Base-by-base conservation (phyloP, 2,329 filamentous ascomycete species). In the Pseudocercospora cruenta region DNA sequence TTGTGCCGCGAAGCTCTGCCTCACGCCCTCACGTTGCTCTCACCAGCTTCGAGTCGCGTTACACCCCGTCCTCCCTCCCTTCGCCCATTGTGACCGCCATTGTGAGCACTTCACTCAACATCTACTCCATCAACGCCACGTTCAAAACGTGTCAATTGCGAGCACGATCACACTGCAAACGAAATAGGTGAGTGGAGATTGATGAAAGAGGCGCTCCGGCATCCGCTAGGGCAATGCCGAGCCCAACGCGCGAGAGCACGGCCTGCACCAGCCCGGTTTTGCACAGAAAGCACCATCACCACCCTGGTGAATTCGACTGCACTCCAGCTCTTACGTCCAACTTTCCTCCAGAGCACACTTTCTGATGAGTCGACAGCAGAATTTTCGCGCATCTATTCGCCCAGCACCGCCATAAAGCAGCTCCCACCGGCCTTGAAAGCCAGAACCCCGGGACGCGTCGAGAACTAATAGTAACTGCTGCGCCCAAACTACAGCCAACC, bases 301-400 rank as follows among this genome's bases (percentile, higher is more conserved):
- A 55, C 26, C 51, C 51, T 33, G 51, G 51, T 16, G 9, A 26
- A 14, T 31, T 55, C 51, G 9, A 55, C 26, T 7, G 8, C 51
- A 9, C 51, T 26, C 51, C 51, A 55, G 9, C 51, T 55, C 22
- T 55, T 55, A 55, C 51, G 33, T 55, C 51, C 51, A 14, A 65
- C 51, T 66, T 65, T 59, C 45, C 51, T 39, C 36, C n/a, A 36
- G 51, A 54, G 28, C 21, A 31, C 22, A 6, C 39, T 43, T 28
- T 58, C 64, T 66, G 58, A 66, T 66, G 64, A 53, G 53, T 62
- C 64, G 59, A 54, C 49, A 26, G 58, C 54, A 59, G 53, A 62
- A 55, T 53, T 62, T 57, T 60, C 64, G 33, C 28, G 39, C 47
- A 57, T 49, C 60, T 28, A 22, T 51, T 22, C 55, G 36, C 22